phyloP scores from a whole-genome alignment of 2,329 filamentous ascomycete species.

The Penicillium sclerotigenum region DNA sequence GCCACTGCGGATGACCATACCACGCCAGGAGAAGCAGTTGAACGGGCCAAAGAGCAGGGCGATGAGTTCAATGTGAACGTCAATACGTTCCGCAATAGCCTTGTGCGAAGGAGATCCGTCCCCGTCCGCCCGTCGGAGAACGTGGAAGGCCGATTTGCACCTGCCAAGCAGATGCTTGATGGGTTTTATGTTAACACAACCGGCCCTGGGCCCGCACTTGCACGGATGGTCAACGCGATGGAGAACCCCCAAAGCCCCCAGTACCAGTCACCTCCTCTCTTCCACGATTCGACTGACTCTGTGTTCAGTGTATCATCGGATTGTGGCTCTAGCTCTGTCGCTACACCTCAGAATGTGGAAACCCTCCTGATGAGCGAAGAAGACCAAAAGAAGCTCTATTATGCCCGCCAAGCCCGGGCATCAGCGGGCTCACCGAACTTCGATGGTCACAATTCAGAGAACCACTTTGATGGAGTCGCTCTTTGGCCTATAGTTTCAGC shows the following conservation, averaged over 20 bases:
- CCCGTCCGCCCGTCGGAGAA: conserved; percentile 70
- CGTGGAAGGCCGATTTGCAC: conserved; percentile 75
- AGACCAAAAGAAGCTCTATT: conserved; percentile 69
- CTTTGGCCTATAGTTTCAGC: background rate
- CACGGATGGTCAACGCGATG: conserved; percentile 46
- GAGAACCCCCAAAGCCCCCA: conserved; percentile 40
- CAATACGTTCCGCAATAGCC: conserved; percentile 67
- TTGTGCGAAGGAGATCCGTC: conserved; percentile 48
- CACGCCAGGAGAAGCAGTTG: conserved; percentile 78
- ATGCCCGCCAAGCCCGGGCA: conserved; percentile 55
- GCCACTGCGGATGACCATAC: conserved; percentile 72
- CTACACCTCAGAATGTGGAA: conserved; percentile 66
- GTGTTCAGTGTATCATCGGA: conserved; percentile 51
- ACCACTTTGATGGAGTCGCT: background rate
- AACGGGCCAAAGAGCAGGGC: conserved; percentile 71
- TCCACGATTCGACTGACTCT: conserved; percentile 62
- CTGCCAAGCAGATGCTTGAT: conserved; percentile 63
- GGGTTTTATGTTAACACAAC: conserved; percentile 69
- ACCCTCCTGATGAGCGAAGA: conserved; percentile 71
- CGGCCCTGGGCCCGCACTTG: conserved; percentile 62
- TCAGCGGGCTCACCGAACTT: conserved; percentile 4
- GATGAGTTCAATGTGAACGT: conserved; percentile 89
- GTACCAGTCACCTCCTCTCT: conserved; percentile 53
- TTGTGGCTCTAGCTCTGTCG: conserved; percentile 59
- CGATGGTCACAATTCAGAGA: background rate